Evolutionary conservation across 2,329 filamentous ascomycete species (phyloP).

Genomic region (Elsinoe perseae): DNA sequence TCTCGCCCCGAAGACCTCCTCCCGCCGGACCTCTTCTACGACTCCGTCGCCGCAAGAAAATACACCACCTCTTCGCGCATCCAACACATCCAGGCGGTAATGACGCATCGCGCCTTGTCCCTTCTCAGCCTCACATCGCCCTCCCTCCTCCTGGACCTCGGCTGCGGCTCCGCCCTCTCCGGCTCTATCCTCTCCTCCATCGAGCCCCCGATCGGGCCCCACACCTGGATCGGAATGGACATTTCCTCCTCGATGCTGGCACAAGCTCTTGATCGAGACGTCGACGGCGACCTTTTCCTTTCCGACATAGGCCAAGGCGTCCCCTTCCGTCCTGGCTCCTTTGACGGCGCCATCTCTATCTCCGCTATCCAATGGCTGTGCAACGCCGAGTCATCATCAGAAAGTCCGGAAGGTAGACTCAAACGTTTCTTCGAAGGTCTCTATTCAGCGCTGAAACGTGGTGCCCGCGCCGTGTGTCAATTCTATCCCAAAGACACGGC

Average conservation of each 20-base stretch:
- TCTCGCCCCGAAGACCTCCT: conserved; percentile 94
- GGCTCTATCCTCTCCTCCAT: conserved; percentile 85
- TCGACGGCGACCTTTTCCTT: conserved; percentile 87
- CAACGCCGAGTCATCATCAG: conserved; percentile 84
- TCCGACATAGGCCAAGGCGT: conserved; percentile 94
- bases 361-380: conserved; percentile 98
- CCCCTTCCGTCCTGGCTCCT: conserved; percentile 83
- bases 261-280: conserved; percentile 80
- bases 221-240: conserved; percentile 97
- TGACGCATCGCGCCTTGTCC: conserved; percentile 89
- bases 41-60: conserved; percentile 90
- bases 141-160: conserved; percentile 89
- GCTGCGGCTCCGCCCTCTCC: conserved; percentile 88
- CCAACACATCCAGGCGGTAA: conserved; percentile 85
- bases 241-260: conserved; percentile 95
- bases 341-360: conserved; percentile 93
- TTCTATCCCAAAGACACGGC: conserved; percentile 96
- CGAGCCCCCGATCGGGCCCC: conserved; percentile 63
- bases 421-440: conserved; percentile 86
- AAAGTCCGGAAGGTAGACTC: conserved; percentile 68
- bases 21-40: conserved; percentile 94
- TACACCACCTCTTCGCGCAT: conserved; percentile 96
- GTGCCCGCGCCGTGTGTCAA: conserved; percentile 80
- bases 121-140: conserved; percentile 73
- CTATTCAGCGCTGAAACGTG: conserved; percentile 74